phyloP scores from a whole-genome alignment of 2,329 filamentous ascomycete species.

The Penicillium verrucosum region DNA sequence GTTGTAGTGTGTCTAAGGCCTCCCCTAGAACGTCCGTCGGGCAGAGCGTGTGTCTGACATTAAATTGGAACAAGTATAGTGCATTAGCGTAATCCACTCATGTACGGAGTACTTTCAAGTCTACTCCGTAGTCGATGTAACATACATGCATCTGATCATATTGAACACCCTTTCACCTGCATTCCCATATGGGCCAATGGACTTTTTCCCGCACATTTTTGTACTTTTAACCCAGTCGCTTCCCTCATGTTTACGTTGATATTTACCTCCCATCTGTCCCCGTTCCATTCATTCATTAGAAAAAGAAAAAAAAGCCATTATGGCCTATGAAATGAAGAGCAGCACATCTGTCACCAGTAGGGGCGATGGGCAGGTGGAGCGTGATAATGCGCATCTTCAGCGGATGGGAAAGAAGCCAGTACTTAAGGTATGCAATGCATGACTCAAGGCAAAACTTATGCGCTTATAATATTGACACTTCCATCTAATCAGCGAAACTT shows the following conservation, averaged over 20 bases:
- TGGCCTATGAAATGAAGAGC: not conserved
- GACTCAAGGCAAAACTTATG: not conserved
- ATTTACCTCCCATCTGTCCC: not conserved
- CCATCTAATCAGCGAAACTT: slow-evolving; percentile 35
- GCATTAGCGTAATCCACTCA: not conserved
- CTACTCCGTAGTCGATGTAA: not conserved
- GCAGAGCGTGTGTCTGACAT: not conserved
- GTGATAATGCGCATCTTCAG: slow-evolving; percentile 4
- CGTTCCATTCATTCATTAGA: not conserved
- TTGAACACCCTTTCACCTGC: not conserved
- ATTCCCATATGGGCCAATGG: not conserved
- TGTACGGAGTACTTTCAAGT: no score
- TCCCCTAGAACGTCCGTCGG: no score
- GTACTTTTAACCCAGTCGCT: not conserved
- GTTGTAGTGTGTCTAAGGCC: not conserved
- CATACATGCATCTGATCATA: not conserved
- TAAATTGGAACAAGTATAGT: not conserved
- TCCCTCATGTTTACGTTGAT: not conserved
- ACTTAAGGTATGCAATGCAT: not conserved
- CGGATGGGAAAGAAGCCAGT: slow-evolving; percentile 9
- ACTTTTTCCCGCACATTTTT: not conserved
- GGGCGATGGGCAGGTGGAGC: not conserved
- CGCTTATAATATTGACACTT: not conserved
- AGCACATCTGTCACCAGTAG: not conserved
- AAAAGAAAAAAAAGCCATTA: not conserved